Evolutionary conservation across 768 basidiomycete species (phyloP), one percentile per base, ranked within the genome.

Genomic region (Mycena rebaudengoi): DNA sequence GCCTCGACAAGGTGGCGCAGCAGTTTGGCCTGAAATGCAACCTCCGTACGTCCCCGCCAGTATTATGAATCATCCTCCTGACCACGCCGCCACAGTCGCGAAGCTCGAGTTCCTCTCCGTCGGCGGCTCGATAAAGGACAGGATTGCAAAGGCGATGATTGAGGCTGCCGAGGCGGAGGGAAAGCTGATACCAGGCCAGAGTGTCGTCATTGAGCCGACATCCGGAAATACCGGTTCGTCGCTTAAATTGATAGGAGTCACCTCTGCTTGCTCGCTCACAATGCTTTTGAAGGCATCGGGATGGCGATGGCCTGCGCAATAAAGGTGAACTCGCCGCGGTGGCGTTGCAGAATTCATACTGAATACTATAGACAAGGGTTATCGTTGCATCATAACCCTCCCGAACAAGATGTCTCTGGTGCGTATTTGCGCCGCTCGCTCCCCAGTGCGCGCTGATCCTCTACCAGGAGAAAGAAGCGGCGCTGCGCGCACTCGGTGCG

Each of bases 111-210:
- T 87, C 74, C 86, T 93, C 72, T 95, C 93, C 20, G 90, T 89
- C 2, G 98, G 97, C 11, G 97, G 97, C 3, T 95, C 92, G 3
- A 91, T 98, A 62, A 99, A 99, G 80, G 97, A 99, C 74, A 83
- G 96, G 61, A 97, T 99, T 54, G 96, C 96, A 26, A 96, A 95
- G 75, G 89, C 94, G 12, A 99, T 99, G 97, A 88, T 99, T 2
- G 91, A 95, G 67, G 86, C 90, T n/a, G 98, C 97, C 7, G 98
- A 99, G 82, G 82, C 83, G 54, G 90, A 94, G 32, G 96, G 96
- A 32, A 88, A 82, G 50, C 86, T 99, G 39, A 83, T 94, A 33
- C 92, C 93, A 1, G 96, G 96, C 0, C 83, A 94, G 77, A 95
- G 92, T 68, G 88, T 96, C 52, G 88, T 99, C 59, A 96, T 99